Base-by-base conservation (phyloP, 176 grass and related monocot genomes). In the Phoenix dactylifera region DNA sequence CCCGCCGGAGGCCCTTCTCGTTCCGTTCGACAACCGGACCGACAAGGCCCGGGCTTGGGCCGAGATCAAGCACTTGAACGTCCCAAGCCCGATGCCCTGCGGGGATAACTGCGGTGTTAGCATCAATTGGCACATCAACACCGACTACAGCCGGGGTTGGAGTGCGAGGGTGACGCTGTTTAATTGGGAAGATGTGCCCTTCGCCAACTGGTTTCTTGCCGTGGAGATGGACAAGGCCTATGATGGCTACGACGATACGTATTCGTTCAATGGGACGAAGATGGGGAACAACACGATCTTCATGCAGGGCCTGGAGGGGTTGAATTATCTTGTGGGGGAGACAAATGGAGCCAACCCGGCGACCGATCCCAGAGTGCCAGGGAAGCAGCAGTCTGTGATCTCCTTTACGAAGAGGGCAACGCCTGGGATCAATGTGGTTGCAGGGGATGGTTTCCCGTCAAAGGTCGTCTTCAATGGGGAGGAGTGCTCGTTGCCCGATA, bases 81-180 rank as follows among this genome's bases (percentile, higher is more conserved):
- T 80, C 6, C 92, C 92, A 6, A 79, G 61, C 6, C 87, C 87
- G 2, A 52, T 83, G 64, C 92, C 92, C 15, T 97, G 92, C 0
- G 81, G 77, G 0, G 92, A 97, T 76, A 77, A 80, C 22, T 97
- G 87, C 1, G 92, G 92, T 4, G 83, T 97, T 35, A 97, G 92
- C 83, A 85, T 97, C 73, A 97, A 91, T 52, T 97, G 92, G 87
- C 87, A 97, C 14, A 18, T 97, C 48, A 72, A 77, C 0, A 68
- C 84, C 3, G 78, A 97, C 74, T 91, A 88, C 75, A 80, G n/a
- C 72, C 88, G 91, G 63, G 92, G 92, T 7, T 97, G 92, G 92
- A 91, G 77, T 22, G 75, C 92, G 49, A 80, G 92, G 51, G 72
- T 97, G 24, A 91, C 92, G 62, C 69, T 97, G 74, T 97, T 97